Percentiles rank a stretch among this genome's conserved stretches.
Evolutionary conservation across 495 filamentous ascomycete species (phyloP).

Genomic region (Hypomontagnella submonticulosa): DNA sequence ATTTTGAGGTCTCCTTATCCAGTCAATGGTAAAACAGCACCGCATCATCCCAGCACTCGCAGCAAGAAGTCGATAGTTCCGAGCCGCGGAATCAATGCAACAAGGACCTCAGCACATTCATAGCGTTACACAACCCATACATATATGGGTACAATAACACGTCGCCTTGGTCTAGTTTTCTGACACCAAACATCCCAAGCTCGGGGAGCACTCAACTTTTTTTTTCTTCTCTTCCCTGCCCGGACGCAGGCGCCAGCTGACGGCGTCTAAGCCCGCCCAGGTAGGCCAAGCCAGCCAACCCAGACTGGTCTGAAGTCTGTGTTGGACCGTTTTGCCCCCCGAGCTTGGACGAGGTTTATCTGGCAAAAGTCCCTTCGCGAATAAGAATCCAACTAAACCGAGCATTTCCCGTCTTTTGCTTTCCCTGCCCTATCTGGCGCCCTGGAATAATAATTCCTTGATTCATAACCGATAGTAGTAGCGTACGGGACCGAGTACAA

Average conservation of each 20-base stretch:
- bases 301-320: conserved; percentile 24
- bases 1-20: conserved; percentile 25
- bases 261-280: conserved; percentile 20
- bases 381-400: conserved; percentile 21
- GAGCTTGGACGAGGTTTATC: conserved; percentile 15
- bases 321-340: conserved; percentile 23
- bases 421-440: not conserved
- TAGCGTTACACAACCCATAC: conserved; percentile 37
- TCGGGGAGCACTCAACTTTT: conserved; percentile 6
- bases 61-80: conserved; percentile 32
- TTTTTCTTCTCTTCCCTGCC: too few species aligned
- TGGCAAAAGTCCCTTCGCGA: conserved; percentile 14
- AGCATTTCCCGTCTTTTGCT: conserved; percentile 6
- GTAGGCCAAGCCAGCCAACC: conserved; percentile 31
- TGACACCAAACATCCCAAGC: conserved; percentile 31
- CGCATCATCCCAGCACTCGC: conserved; percentile 32
- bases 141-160: conserved; percentile 38
- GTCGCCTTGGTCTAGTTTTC: conserved; percentile 18
- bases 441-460: conserved; percentile 15
- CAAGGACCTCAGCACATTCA: conserved; percentile 12
- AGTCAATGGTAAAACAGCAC: conserved; percentile 24
- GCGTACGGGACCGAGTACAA: not conserved
- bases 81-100: conserved; percentile 40
- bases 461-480: conserved; percentile 17
- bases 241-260: conserved; percentile 29